Conservation (phyloP, 202 grass and related monocot species). For the Dendrocalamus latiflorus region DNA sequence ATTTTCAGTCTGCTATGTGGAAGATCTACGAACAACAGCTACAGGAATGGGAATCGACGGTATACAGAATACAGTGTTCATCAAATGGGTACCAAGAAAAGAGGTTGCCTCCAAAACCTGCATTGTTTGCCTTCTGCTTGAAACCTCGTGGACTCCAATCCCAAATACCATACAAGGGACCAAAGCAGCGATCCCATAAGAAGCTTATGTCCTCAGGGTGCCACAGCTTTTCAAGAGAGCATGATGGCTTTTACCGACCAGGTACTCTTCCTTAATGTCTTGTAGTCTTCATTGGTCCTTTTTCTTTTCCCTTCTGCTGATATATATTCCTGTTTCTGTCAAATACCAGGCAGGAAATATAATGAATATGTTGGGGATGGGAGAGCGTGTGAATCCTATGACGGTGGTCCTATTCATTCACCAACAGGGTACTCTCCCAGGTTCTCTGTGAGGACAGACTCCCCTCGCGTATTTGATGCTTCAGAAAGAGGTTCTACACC, state of each 20-base stretch:
- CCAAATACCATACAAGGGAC: constrained; percentile 61
- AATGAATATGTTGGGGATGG: constrained; percentile 42
- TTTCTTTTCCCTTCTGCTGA: constrained; percentile 12
- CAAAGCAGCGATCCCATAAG: constrained; percentile 80
- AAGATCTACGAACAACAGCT: constrained; percentile 64
- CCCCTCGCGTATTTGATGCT: constrained; percentile 38
- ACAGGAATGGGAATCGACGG: constrained; percentile 76
- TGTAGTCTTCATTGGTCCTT: not conserved
- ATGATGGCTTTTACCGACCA: constrained; percentile 47
- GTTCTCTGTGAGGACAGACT: constrained; percentile 49
- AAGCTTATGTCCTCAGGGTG: constrained; percentile 65
- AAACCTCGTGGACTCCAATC: constrained; percentile 72
- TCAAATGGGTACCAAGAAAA: constrained; percentile 54
- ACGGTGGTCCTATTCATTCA: constrained; percentile 47
- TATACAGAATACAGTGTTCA: constrained; percentile 45
- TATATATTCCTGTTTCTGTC: constrained; percentile 24
- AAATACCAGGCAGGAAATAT: constrained; percentile 48
- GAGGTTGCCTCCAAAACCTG: constrained; percentile 52
- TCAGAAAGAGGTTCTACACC: constrained; percentile 48
- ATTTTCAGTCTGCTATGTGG: constrained; percentile 84
- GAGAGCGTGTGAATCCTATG: constrained; percentile 53
- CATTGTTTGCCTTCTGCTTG: constrained; percentile 94
- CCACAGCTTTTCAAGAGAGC: constrained; percentile 59
- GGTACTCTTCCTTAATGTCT: constrained; percentile 38
- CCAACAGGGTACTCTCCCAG: constrained; percentile 54